These are phyloP conservation scores for Eremothecium sinecaudum DNA, from an alignment of 1,139 yeast genomes.

Conservation along the genomic window DNA sequence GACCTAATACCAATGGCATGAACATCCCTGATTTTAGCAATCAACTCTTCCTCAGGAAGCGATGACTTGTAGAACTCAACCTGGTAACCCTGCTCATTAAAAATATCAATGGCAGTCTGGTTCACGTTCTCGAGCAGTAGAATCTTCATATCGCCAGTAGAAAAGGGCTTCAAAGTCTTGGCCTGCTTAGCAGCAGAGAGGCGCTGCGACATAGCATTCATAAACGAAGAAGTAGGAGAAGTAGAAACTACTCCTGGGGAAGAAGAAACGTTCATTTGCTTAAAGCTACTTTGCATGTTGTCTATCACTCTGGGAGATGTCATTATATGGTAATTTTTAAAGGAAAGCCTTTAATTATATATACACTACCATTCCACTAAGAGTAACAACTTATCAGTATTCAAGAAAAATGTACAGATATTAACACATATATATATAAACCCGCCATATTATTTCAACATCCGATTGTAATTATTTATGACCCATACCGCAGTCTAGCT, in stretches of 20 bases:
- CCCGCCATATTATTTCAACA: too few species aligned
- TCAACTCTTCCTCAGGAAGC: slow-evolving; percentile 83
- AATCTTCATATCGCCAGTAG: slow-evolving; percentile 69
- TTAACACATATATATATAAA: too few species aligned
- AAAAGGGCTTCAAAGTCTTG: slow-evolving; percentile 53
- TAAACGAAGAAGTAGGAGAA: slow-evolving; percentile 38
- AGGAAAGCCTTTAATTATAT: too few species aligned
- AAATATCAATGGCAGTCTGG: slow-evolving; percentile 78
- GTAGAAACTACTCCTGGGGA: slow-evolving; percentile 70
- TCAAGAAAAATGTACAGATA: too few species aligned
- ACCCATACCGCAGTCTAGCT: too few species aligned
- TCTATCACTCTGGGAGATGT: slow-evolving; percentile 62
- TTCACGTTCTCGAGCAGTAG: slow-evolving; percentile 87
- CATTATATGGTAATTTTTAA: too few species aligned
- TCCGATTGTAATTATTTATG: too few species aligned
- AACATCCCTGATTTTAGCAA: slow-evolving; percentile 85
- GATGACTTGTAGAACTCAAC: slow-evolving; percentile 90
- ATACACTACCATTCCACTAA: too few species aligned
- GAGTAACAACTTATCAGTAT: too few species aligned
- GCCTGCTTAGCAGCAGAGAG: slow-evolving; percentile 38
- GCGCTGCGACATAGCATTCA: slow-evolving; percentile 31
- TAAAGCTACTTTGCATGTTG: slow-evolving; percentile 44
- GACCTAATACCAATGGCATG: slow-evolving; percentile 98
- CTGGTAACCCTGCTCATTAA: slow-evolving; percentile 87
- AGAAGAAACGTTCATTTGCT: slow-evolving; percentile 36